phyloP scores from a whole-genome alignment of 257 asterid genomes.

The Forsythia viridissima region DNA sequence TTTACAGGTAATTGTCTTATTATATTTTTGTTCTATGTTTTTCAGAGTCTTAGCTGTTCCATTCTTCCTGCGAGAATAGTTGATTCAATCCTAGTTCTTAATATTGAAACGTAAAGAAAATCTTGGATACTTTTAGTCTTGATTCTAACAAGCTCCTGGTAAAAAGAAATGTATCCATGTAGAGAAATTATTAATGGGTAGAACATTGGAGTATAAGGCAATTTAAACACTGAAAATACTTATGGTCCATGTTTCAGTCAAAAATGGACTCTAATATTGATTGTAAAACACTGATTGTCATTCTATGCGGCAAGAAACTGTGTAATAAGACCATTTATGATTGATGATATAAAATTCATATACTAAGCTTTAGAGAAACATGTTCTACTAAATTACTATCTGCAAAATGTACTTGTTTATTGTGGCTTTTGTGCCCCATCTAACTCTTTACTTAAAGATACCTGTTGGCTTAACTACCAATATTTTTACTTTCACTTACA shows the following conservation, averaged over 20 bases:
- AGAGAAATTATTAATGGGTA: not conserved
- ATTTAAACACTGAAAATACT: not conserved
- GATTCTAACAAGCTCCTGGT: not conserved
- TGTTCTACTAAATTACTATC: not conserved
- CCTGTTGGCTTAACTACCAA: not conserved
- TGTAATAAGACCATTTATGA: not conserved
- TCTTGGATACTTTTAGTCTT: not conserved
- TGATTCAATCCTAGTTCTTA: not conserved
- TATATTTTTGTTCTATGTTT: not conserved
- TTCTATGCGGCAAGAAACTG: not conserved
- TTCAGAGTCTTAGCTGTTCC: not conserved
- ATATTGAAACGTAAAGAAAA: not conserved
- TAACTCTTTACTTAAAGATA: not conserved
- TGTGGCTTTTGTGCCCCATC: not conserved
- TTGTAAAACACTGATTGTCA: not conserved
- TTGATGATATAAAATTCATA: not conserved
- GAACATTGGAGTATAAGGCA: not conserved
- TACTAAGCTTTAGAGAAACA: not conserved
- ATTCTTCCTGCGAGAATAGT: constrained; percentile 1
- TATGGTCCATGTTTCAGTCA: not conserved
- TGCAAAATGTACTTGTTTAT: not conserved
- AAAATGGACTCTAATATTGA: not conserved
- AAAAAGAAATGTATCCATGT: not conserved
- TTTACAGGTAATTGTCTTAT: constrained; percentile 49
- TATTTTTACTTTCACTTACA: not conserved